Evolutionary conservation across 2,329 filamentous ascomycete genomes (phyloP), one percentile per base, ranked within the genome.

Genomic region (Apiospora saccharicola): DNA sequence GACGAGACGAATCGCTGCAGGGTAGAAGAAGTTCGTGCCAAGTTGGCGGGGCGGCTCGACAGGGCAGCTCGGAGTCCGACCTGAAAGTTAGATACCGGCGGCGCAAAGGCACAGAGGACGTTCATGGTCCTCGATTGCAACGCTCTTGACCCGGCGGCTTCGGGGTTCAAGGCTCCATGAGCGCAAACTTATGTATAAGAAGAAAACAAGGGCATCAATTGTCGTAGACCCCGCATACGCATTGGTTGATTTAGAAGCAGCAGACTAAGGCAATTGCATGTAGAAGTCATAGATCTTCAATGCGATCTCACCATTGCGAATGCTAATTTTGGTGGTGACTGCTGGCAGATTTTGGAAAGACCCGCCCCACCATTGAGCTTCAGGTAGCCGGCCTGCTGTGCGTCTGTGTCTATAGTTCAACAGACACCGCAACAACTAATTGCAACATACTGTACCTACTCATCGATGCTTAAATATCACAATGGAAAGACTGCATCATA

Each of bases 11-110:
- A 75, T 24, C 70, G 73, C 16, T 76, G 76, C 69, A 71, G 64
- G 30, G 73, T 67, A 30, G 73, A 74, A 67, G 72, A 75, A 67
- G 72, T 72, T 46, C 72, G 49, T 53, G 75, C 43, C 37, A 73
- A 72, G 64, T 74, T 77, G 67, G 76, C 78, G 70, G 76, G 75
- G 71, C 75, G 73, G 57, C 77, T 74, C 67, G 75, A 67, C 70
- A 80, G 26, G 26, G 26, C 71, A 64, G 78, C 76, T 76, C 79
- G 79, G 71, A 81, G 74, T 73, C 79, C 79, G 67, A 80, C 74
- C 46, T 76, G 77, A 71, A 79, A 79, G 76, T 76, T 80, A 72
- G 79, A 78, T 70, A 76, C 71, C 72, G 77, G 73, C 72, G 76
- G 75, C 70, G 75, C 67, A 72, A 76, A 72, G 71, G 75, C 70